Evolutionary conservation across 495 filamentous ascomycete species (phyloP).

Genomic region (Cudoniella acicularis): DNA sequence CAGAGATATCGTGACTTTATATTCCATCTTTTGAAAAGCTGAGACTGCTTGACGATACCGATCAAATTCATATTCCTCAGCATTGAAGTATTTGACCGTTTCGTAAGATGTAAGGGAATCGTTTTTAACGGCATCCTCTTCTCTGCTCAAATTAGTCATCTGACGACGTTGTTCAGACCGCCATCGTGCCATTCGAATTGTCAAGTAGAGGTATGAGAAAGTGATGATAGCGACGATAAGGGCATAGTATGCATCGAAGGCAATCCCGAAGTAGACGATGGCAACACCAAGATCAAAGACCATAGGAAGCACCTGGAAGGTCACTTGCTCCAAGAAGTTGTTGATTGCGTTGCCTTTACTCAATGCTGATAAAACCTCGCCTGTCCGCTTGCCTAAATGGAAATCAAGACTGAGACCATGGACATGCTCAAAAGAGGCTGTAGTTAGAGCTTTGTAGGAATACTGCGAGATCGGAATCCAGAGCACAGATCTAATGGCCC

Average conservation of each 20-base stretch:
- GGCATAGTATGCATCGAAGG: constrained; percentile 87
- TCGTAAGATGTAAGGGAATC: constrained; percentile 98
- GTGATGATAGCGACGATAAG: constrained; percentile 85
- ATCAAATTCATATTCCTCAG: constrained; percentile 87
- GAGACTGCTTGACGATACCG: constrained; percentile 76
- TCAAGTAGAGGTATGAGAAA: constrained; percentile 95
- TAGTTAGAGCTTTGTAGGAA: constrained; percentile 90
- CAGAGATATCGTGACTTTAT: constrained; percentile 80
- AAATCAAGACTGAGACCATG: constrained; percentile 94
- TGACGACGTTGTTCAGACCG: constrained; percentile 82
- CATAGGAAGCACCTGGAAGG: constrained; percentile 94
- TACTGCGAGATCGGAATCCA: constrained; percentile 98
- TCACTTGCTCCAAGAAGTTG: constrained; percentile 91
- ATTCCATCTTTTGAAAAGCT: constrained; percentile 82
- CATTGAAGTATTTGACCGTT: constrained; percentile 99
- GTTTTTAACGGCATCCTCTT: constrained; percentile 97
- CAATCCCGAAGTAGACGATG: constrained; percentile 76
- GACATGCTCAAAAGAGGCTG: constrained; percentile 94
- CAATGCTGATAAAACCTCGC: constrained; percentile 89
- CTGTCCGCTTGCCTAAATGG: constrained; percentile 93
- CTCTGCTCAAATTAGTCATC: constrained; percentile 90
- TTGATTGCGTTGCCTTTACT: constrained; percentile 97
- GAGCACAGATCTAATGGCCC: constrained; percentile 72
- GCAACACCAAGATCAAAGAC: constrained; percentile 84
- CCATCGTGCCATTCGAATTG: constrained; percentile 92